Conservation (phyloP, 805 yeast species). For the Sugiyamaella boreocaroliniensis region DNA sequence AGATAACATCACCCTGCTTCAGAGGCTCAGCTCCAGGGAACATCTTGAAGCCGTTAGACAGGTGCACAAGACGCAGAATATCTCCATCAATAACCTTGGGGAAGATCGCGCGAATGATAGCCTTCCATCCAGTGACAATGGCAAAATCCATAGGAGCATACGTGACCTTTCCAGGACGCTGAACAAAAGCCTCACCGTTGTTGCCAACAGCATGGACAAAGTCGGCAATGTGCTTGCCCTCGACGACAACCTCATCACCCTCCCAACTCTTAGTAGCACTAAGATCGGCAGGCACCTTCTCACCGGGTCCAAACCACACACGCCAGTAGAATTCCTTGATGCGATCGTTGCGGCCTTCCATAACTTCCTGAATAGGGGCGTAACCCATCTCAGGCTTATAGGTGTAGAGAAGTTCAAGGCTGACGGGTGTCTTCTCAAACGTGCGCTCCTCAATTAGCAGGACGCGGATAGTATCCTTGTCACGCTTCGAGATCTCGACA, state of each 20-base stretch:
- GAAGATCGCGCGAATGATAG: conserved; percentile 96
- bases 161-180: conserved; percentile 66
- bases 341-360: conserved; percentile 85
- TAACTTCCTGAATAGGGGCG: conserved; percentile 87
- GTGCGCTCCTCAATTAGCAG: conserved; percentile 83
- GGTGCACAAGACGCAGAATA: conserved; percentile 83
- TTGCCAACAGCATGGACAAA: conserved; percentile 97
- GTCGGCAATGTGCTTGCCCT: conserved; percentile 74
- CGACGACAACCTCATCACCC: conserved; percentile 62
- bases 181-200: conserved; percentile 91
- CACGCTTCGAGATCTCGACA: conserved; percentile 51
- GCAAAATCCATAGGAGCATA: conserved; percentile 99
- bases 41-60: conserved; percentile 92
- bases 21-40: conserved; percentile 85
- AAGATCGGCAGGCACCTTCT: conserved; percentile 43
- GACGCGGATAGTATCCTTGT: conserved; percentile 53
- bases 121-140: conserved; percentile 96
- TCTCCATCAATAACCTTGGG: conserved; percentile 96
- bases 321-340: conserved; percentile 97
- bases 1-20: conserved; percentile 78
- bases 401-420: conserved; percentile 68
- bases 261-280: conserved; percentile 64
- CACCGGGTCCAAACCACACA: conserved; percentile 75
- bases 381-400: conserved; percentile 86
- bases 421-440: conserved; percentile 64